These are phyloP conservation scores for Ilex asprella DNA, from an alignment of 257 asterid species.

Conservation along the genomic window DNA sequence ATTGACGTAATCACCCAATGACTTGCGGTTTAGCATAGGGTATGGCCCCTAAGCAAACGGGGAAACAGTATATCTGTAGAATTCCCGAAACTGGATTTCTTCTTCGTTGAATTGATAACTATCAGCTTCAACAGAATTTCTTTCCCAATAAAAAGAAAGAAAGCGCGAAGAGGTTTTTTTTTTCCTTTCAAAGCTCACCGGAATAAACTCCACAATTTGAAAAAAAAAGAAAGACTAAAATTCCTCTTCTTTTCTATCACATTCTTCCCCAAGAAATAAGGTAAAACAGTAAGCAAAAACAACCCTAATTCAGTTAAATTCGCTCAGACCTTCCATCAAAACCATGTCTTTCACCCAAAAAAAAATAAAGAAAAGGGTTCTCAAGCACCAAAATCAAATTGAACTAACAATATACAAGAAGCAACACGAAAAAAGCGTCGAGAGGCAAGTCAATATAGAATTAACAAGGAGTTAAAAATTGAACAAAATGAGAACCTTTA, in stretches of 20 bases:
- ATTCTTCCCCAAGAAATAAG: background rate
- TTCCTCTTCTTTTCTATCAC: too few relatives aligned
- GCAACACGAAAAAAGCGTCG: background rate
- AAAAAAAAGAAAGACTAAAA: too few relatives aligned
- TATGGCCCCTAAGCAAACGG: too few relatives aligned
- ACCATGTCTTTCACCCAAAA: background rate
- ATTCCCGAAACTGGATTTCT: too few relatives aligned
- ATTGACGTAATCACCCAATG: too few relatives aligned
- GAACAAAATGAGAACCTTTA: slow-evolving; percentile 40
- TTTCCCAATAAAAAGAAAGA: too few relatives aligned
- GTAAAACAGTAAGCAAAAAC: background rate
- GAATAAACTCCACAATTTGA: background rate
- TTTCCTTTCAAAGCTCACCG: too few relatives aligned
- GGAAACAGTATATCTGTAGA: too few relatives aligned
- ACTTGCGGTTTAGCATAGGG: too few relatives aligned
- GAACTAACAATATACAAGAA: background rate
- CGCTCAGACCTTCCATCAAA: background rate
- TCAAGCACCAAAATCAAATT: background rate
- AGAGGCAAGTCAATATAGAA: background rate
- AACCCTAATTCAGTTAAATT: slow-evolving; percentile 31
- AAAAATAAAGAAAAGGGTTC: background rate
- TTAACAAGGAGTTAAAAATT: slow-evolving; percentile 6
- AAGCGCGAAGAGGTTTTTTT: too few relatives aligned
- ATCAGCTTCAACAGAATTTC: too few relatives aligned
- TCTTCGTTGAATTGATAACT: too few relatives aligned